Percentiles rank a stretch among this genome's conserved stretches.
Evolutionary conservation across 371 early-diverging fungal genomes (phyloP).

Genomic region (Apophysomyces ossiformis): DNA sequence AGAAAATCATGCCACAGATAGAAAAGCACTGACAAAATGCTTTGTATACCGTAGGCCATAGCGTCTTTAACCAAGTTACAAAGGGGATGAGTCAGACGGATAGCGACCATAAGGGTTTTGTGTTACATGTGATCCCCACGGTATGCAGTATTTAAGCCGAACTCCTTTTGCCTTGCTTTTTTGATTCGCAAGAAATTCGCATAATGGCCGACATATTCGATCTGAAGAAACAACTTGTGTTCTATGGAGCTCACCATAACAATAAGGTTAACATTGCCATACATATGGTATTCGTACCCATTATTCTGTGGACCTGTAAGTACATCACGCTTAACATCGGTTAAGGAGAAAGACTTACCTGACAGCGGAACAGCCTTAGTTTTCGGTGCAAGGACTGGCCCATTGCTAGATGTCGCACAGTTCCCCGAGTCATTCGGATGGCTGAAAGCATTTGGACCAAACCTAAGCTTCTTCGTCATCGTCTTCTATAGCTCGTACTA

Average conservation of each 20-base stretch:
- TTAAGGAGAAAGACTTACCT: not conserved
- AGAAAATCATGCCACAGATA: too few relatives aligned
- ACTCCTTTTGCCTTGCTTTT: constrained; percentile 1
- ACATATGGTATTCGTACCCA: constrained; percentile 92
- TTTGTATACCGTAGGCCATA: too few relatives aligned
- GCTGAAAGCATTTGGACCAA: constrained; percentile 51
- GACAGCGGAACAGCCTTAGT: constrained; percentile 57
- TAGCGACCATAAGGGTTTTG: too few relatives aligned
- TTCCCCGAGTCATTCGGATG: constrained; percentile 22
- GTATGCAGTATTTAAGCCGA: too few relatives aligned
- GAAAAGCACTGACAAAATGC: too few relatives aligned
- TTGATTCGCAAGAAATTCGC: constrained; percentile 14
- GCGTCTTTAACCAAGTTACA: too few relatives aligned
- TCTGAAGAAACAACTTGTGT: constrained; percentile 75
- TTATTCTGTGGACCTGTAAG: constrained; percentile 81
- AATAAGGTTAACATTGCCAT: constrained; percentile 79
- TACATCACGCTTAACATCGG: not conserved
- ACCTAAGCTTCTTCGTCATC: constrained; percentile 61
- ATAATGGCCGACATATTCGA: constrained; percentile 54
- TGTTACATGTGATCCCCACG: not conserved
- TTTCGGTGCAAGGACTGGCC: constrained; percentile 60
- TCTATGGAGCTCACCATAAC: constrained; percentile 83
- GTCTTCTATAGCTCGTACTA: constrained; percentile 75
- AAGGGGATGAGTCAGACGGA: too few relatives aligned
- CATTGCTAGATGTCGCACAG: constrained; percentile 36